Base-by-base conservation (phyloP, 805 yeast species). In the Sugiyamaella smithiae region DNA sequence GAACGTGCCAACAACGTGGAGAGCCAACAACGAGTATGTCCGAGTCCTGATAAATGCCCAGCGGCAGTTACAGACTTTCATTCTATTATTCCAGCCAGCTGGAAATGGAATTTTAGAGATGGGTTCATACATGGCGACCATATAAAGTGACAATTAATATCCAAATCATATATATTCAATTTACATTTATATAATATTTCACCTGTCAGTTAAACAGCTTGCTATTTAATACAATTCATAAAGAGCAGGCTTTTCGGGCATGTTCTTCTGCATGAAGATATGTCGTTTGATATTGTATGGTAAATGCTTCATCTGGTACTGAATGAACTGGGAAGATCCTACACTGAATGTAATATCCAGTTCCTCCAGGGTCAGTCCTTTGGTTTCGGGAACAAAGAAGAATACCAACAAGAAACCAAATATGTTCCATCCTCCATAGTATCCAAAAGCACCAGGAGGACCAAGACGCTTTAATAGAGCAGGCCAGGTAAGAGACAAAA, bases 361-460 rank as follows among this genome's bases (percentile, higher is more conserved):
- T 65, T 85, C 88, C 67, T 85, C 93, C 59, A 85, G 75, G 0
- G 91, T 82, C 54, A 81, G 75, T 28, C 80, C 80, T 67, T 79
- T 80, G 2, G 90, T 84, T 62, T 84, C 90, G 2, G 89, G 85
- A 20, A 71, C 65, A 65, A 67, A 67, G 40, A 67, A 63, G 52
- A 74, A 72, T 17, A 78, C 77, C 51, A 84, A 69, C 63, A 84
- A 71, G 75, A 85, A 81, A 47, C 86, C 74, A 4, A 85, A 86
- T 59, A 86, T 57, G 65, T 87, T 87, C 90, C 91, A 84, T 11
- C 84, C 95, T 1, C 93, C 95, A 61, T 86, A 88, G 76, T 82
- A 88, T 11, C 93, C 89, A 63, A 85, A 88, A 2, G 95, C 95
- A 65, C 96, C 96, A 56, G 83, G 87, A 2, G 88, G 77, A 48